phyloP scores from a whole-genome alignment of 208 protist genomes.

The Leishmania mexicana region DNA sequence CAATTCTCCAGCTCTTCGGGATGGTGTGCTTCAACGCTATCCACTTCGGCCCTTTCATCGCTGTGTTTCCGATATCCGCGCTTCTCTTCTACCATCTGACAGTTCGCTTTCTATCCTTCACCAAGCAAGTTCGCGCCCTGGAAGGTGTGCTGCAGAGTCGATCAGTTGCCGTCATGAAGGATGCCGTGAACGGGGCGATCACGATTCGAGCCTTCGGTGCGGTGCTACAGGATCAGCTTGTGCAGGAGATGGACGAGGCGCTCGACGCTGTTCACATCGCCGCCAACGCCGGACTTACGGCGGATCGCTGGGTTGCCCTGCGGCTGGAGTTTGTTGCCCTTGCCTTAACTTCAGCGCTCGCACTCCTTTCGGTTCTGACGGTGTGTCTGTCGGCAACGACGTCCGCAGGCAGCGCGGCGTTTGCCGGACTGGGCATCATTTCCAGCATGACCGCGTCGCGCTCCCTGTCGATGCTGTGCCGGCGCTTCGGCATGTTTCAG shows the following conservation, averaged over 20 bases:
- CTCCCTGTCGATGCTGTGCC: constrained; percentile 64
- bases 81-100: constrained; percentile 79
- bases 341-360: constrained; percentile 60
- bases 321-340: constrained; percentile 73
- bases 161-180: constrained; percentile 59
- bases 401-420: constrained; percentile 39
- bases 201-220: constrained; percentile 68
- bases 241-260: constrained; percentile 56
- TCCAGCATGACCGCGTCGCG: constrained; percentile 59
- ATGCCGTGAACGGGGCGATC: constrained; percentile 61
- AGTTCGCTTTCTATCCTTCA: constrained; percentile 62
- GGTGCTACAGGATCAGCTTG: constrained; percentile 38
- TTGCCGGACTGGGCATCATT: constrained; percentile 70
- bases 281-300: constrained; percentile 49
- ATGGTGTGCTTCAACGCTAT: constrained; percentile 68
- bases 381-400: constrained; percentile 39
- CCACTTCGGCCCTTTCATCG: constrained; percentile 61
- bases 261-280: constrained; percentile 65
- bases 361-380: constrained; percentile 60
- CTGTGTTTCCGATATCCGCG: constrained; percentile 63
- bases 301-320: constrained; percentile 76
- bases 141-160: constrained; percentile 55
- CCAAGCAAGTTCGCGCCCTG: constrained; percentile 71
- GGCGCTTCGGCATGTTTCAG: constrained; percentile 72
- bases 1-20: constrained; percentile 59